Evolutionary conservation across 2,329 filamentous ascomycete genomes (phyloP).

Genomic region (Lasiodiplodia sp.): DNA sequence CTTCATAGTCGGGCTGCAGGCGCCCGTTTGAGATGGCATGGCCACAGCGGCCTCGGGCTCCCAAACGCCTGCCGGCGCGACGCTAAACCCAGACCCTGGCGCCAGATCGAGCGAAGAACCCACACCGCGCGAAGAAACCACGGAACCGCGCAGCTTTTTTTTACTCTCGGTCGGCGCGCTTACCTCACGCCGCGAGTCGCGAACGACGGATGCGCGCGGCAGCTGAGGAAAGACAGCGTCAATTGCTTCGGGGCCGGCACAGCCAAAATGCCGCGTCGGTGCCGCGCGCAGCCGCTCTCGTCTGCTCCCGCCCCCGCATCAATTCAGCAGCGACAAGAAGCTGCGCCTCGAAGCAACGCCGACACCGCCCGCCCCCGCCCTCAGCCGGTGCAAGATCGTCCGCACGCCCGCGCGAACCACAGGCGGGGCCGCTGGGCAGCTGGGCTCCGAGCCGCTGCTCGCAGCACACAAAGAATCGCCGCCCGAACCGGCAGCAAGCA

Average conservation of each 20-base stretch:
- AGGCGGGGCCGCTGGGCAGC: background rate
- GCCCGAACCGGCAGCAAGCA: background rate
- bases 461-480: background rate
- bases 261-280: slow-evolving; percentile 19
- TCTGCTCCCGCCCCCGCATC: slow-evolving; percentile 25
- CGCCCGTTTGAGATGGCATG: background rate
- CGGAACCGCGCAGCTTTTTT: background rate
- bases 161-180: background rate
- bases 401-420: background rate
- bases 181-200: background rate
- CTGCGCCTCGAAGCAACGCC: background rate
- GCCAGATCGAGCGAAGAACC: background rate
- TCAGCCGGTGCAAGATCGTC: background rate
- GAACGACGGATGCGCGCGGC: slow-evolving; percentile 9
- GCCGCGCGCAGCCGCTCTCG: slow-evolving; percentile 7
- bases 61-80: background rate
- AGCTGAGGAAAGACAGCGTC: too few relatives aligned
- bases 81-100: slow-evolving; percentile 7
- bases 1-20: background rate
- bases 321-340: background rate
- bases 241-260: slow-evolving; percentile 12
- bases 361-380: background rate
- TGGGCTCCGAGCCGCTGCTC: background rate
- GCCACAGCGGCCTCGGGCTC: background rate
- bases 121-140: background rate